A percentile compares a stretch with the other conserved stretches of the same genome.
phyloP scores from a whole-genome alignment of 805 yeast genomes.

The Candida awuae region DNA sequence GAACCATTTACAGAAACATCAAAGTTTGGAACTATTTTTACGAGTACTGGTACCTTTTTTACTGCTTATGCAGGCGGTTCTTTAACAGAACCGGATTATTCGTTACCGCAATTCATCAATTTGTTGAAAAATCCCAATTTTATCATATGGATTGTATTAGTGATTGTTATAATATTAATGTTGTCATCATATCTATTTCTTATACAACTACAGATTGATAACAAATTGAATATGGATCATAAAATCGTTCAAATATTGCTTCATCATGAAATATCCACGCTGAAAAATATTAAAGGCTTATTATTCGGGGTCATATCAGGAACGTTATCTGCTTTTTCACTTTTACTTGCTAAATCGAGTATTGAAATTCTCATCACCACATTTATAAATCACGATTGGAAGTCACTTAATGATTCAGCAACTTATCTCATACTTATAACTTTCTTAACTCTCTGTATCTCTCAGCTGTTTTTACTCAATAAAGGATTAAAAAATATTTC shows the following conservation, averaged over 20 bases:
- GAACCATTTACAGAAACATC: slow-evolving; percentile 59
- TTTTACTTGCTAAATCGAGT: slow-evolving; percentile 76
- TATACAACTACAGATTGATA: slow-evolving; percentile 11
- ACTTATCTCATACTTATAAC: slow-evolving; percentile 44
- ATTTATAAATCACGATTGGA: slow-evolving; percentile 26
- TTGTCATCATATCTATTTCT: slow-evolving; percentile 26
- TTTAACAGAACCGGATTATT: slow-evolving; percentile 44
- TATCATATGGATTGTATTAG: slow-evolving; percentile 44
- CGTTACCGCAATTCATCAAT: slow-evolving; percentile 38
- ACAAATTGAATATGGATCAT: background rate
- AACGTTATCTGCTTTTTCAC: slow-evolving; percentile 74
- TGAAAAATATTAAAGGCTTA: slow-evolving; percentile 39
- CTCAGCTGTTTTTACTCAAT: slow-evolving; percentile 68
- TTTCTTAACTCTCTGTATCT: slow-evolving; percentile 56
- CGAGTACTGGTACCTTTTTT: slow-evolving; percentile 64
- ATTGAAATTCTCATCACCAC: slow-evolving; percentile 57
- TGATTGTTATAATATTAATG: slow-evolving; percentile 26
- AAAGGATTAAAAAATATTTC: slow-evolving; percentile 62
- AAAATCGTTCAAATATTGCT: too few relatives aligned
- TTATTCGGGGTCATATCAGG: slow-evolving; percentile 66
- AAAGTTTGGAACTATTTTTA: slow-evolving; percentile 56
- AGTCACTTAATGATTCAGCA: slow-evolving; percentile 30
- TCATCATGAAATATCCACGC: too few relatives aligned
- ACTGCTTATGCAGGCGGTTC: slow-evolving; percentile 77
- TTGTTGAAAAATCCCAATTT: slow-evolving; percentile 41